These are phyloP conservation scores for Prasinococcaceae sp. DNA, from an alignment of 139 green algal species.

Conservation along the genomic window DNA sequence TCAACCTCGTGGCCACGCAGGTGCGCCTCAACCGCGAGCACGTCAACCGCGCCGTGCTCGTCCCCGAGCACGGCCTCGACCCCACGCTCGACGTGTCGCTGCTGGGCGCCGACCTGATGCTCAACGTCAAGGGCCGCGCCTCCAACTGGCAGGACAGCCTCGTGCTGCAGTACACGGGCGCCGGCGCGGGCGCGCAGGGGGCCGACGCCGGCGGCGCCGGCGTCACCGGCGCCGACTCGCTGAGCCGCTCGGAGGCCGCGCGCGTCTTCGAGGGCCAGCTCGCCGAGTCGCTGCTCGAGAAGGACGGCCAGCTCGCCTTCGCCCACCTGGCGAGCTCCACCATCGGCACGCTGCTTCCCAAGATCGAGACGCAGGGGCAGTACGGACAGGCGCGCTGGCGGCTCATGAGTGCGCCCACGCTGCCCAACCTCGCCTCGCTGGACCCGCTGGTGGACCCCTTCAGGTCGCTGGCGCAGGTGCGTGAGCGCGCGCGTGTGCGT, in stretches of 20 bases:
- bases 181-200: too few species aligned
- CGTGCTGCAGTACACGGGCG: slow-evolving; percentile 16
- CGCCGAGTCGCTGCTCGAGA: slow-evolving; percentile 64
- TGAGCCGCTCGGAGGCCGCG: slow-evolving; percentile 43
- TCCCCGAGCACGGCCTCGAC: slow-evolving; percentile 48
- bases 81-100: slow-evolving; percentile 57
- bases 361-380: slow-evolving; percentile 82
- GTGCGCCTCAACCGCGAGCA: slow-evolving; percentile 67
- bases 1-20: slow-evolving; percentile 91
- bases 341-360: slow-evolving; percentile 74
- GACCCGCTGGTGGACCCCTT: slow-evolving; percentile 40
- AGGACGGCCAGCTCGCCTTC: slow-evolving; percentile 86
- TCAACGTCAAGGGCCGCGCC: slow-evolving; percentile 36
- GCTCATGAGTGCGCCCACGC: slow-evolving; percentile 64
- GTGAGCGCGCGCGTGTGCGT: too few species aligned
- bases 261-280: slow-evolving; percentile 84
- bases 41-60: slow-evolving; percentile 69
- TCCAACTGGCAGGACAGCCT: slow-evolving; percentile 56
- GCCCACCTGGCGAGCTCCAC: slow-evolving; percentile 67
- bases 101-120: slow-evolving; percentile 44
- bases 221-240: background rate
- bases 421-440: slow-evolving; percentile 54
- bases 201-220: too few species aligned
- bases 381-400: slow-evolving; percentile 74
- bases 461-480: slow-evolving; percentile 20